Percentiles rank a stretch among this genome's conserved stretches.
Conservation (phyloP, 2,329 filamentous ascomycete species). For the Alternaria sp. region DNA sequence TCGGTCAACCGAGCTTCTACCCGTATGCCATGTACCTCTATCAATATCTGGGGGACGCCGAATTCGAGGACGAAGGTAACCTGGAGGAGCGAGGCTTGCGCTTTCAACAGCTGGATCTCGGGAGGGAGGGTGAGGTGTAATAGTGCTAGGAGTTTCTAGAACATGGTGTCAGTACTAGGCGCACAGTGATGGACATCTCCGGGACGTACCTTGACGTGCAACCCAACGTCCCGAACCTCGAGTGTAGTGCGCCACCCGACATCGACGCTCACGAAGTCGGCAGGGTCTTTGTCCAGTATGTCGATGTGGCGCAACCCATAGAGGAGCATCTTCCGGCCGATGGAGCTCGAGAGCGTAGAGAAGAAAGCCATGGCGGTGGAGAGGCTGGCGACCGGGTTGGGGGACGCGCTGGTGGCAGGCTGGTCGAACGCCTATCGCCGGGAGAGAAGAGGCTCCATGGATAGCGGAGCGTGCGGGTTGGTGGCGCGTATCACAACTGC, state of each 20-base stretch:
- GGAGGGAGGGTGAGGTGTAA: conserved; percentile 71
- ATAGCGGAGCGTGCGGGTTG: conserved; percentile 14
- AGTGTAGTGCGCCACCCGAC: conserved; percentile 82
- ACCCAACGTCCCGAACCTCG: conserved; percentile 84
- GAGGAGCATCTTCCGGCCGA: conserved; percentile 87
- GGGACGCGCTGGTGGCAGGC: conserved; percentile 21
- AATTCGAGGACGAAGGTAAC: conserved; percentile 88
- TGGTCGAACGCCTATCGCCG: conserved; percentile 38
- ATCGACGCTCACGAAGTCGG: conserved; percentile 86
- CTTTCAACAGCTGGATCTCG: conserved; percentile 72
- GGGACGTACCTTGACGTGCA: conserved; percentile 73
- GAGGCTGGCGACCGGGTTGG: conserved; percentile 14
- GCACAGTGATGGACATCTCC: background rate
- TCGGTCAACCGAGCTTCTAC: conserved; percentile 58
- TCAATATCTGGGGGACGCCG: conserved; percentile 79
- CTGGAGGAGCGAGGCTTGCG: conserved; percentile 76
- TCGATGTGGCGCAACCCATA: conserved; percentile 85
- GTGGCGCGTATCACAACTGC: conserved; percentile 4
- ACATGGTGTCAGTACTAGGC: conserved; percentile 19
- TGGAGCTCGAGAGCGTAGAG: conserved; percentile 71
- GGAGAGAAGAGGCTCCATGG: conserved; percentile 35
- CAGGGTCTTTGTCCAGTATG: conserved; percentile 82
- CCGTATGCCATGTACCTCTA: conserved; percentile 82
- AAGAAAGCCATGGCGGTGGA: conserved; percentile 65
- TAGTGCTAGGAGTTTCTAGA: conserved; percentile 78